A percentile compares a stretch with the other conserved stretches of the same genome.
phyloP scores from a whole-genome alignment of 306 rosid genomes.

The Macrotyloma uniflorum region DNA sequence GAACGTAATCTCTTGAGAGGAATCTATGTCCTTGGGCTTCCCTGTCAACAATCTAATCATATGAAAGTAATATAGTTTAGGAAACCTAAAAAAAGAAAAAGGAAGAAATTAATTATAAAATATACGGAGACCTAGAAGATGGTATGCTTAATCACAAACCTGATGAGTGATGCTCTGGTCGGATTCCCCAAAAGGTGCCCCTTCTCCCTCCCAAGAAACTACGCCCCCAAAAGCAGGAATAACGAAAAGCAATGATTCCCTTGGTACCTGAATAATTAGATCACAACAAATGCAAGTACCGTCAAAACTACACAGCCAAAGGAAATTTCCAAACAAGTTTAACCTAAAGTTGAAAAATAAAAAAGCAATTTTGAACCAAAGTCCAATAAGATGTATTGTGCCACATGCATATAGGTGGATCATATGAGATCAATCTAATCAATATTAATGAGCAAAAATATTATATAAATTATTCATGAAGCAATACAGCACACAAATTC shows the following conservation, averaged over 20 bases:
- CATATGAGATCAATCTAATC: not conserved
- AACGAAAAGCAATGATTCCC: constrained; percentile 85
- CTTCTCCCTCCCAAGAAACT: constrained; percentile 95
- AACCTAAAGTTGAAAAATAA: not conserved
- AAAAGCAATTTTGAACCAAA: not conserved
- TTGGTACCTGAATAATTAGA: constrained; percentile 65
- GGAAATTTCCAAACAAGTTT: not conserved
- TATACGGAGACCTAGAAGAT: not conserved
- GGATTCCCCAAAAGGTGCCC: constrained; percentile 75
- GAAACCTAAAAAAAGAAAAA: constrained; percentile 21
- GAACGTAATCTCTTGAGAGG: constrained; percentile 82
- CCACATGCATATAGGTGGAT: not conserved
- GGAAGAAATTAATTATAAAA: not conserved
- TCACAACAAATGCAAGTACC: constrained; percentile 12
- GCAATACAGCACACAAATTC: not conserved
- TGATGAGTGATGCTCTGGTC: constrained; percentile 86
- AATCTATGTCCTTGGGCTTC: constrained; percentile 71
- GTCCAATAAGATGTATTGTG: not conserved
- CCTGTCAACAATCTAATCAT: constrained; percentile 80
- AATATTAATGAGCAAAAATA: not conserved
- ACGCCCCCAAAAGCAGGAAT: constrained; percentile 94
- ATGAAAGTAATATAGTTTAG: constrained; percentile 35
- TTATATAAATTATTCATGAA: not conserved
- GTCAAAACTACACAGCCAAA: not conserved
- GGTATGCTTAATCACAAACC: constrained; percentile 47